Evolutionary conservation across 352 stramenopile species (phyloP).

Genomic region (Sclerospora graminicola): DNA sequence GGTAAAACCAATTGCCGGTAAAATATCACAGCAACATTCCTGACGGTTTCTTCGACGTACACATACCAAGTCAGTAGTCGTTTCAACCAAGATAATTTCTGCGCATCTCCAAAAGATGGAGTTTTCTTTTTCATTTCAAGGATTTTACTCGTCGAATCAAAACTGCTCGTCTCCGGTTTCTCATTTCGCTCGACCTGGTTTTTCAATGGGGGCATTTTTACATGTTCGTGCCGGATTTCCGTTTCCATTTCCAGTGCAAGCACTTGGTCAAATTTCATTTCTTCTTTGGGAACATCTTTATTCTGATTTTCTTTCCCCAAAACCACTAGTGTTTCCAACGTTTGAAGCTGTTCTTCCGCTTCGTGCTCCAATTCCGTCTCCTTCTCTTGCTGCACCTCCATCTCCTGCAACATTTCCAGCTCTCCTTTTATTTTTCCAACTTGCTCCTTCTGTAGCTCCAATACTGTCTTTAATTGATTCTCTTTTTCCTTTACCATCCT

Average conservation of each 20-base stretch:
- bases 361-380: conserved; percentile 1
- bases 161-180: neutral
- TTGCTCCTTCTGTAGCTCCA: conserved; percentile 2
- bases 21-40: neutral
- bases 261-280: neutral
- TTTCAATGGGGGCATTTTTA: neutral
- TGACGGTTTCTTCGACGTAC: conserved; percentile 1
- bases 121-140: too few relatives aligned
- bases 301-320: neutral
- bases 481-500: neutral
- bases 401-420: conserved; percentile 6
- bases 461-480: neutral
- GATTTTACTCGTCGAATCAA: neutral
- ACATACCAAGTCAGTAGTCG: conserved; percentile 10
- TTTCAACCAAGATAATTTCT: conserved; percentile 2
- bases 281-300: neutral
- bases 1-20: conserved; percentile 21
- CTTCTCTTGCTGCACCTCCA: conserved; percentile 1
- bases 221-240: neutral
- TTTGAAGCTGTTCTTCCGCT: conserved; percentile 2
- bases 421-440: neutral
- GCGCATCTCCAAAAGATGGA: neutral
- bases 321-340: neutral
- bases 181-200: neutral
- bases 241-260: neutral